Evolutionary conservation across 1,284 basidiomycete genomes (phyloP).

Genomic region (Uromyces viciae-fabae): DNA sequence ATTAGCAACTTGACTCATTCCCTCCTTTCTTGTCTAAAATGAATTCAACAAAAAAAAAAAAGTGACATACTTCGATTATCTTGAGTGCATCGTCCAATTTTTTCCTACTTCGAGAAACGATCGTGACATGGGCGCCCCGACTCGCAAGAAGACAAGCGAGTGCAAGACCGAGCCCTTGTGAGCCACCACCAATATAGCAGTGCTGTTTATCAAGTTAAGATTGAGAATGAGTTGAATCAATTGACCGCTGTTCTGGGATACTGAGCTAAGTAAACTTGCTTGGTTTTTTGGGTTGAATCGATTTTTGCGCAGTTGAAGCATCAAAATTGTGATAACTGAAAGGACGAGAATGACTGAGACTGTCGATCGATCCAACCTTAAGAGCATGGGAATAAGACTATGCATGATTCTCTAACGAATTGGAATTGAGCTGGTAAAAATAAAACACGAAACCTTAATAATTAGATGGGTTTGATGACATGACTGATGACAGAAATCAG

Average conservation of each 20-base stretch:
- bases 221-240: neutral
- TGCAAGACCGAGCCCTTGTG: constrained; percentile 70
- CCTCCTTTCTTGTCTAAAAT: too few relatives aligned
- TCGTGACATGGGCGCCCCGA: constrained; percentile 72
- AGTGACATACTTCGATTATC: constrained; percentile 62
- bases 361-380: constrained; percentile 12
- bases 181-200: constrained; percentile 75
- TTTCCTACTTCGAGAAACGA: constrained; percentile 68
- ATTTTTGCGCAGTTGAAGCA: constrained; percentile 26
- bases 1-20: too few relatives aligned
- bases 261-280: neutral
- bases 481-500: too few relatives aligned
- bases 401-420: too few relatives aligned
- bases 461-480: too few relatives aligned
- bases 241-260: constrained; percentile 38
- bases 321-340: constrained; percentile 17
- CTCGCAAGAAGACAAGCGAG: constrained; percentile 67
- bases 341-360: neutral
- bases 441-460: too few relatives aligned
- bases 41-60: neutral
- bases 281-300: constrained; percentile 23
- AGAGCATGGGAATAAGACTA: too few relatives aligned
- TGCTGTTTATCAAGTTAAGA: constrained; percentile 59
- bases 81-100: constrained; percentile 64
- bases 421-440: too few relatives aligned